Percentiles rank a stretch among this genome's conserved stretches.
Conservation (phyloP, 805 yeast species). For the Brettanomyces bruxellensis region DNA sequence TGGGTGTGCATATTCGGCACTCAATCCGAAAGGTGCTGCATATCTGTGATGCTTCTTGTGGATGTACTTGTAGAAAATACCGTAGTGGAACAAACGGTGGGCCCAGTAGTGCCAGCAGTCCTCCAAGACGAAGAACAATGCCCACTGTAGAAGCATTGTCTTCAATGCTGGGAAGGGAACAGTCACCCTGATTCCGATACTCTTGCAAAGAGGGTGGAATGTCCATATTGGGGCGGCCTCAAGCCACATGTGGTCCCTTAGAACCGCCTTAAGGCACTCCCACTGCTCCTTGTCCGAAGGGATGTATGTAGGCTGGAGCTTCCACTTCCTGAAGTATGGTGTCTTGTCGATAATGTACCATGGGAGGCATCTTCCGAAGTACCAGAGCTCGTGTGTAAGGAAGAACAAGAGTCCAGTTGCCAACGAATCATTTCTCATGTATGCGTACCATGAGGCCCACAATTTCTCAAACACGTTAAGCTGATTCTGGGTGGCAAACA, state of each 20-base stretch:
- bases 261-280: constrained; percentile 52
- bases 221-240: constrained; percentile 58
- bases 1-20: constrained; percentile 58
- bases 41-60: constrained; percentile 55
- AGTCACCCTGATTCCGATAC: constrained; percentile 36
- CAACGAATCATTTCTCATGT: constrained; percentile 43
- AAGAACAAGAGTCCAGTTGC: constrained; percentile 53
- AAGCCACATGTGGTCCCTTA: constrained; percentile 46
- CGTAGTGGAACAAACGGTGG: constrained; percentile 47
- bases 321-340: constrained; percentile 42
- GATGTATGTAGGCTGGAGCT: constrained; percentile 43
- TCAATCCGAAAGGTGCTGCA: constrained; percentile 54
- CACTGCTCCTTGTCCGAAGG: constrained; percentile 51
- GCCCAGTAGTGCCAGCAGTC: constrained; percentile 57
- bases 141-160: constrained; percentile 35
- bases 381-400: constrained; percentile 45
- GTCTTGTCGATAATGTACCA: constrained; percentile 48
- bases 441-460: constrained; percentile 50
- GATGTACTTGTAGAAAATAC: constrained; percentile 45
- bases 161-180: constrained; percentile 45
- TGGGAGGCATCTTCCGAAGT: constrained; percentile 51
- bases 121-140: constrained; percentile 42
- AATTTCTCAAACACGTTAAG: constrained; percentile 34
- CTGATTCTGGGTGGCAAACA: constrained; percentile 31
- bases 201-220: constrained; percentile 47